A percentile compares a stretch with the other conserved stretches of the same genome.
Conservation (phyloP, 768 basidiomycete genomes). For the Mycena filopes region DNA sequence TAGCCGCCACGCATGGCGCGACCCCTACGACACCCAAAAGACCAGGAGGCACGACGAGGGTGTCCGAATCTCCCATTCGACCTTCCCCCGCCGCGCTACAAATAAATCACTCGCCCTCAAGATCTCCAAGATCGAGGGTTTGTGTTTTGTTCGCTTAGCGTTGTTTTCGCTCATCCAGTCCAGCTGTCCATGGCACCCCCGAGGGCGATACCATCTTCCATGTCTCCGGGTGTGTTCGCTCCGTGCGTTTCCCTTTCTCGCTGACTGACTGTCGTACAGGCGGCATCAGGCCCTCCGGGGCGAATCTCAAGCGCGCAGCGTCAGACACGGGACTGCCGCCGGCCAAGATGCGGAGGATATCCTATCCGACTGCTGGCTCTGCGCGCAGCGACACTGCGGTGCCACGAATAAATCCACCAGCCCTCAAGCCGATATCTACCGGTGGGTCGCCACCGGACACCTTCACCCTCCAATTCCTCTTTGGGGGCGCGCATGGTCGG, state of each 20-base stretch:
- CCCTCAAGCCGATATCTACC: not conserved
- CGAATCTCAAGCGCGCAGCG: not conserved
- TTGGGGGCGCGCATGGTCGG: conserved; percentile 9
- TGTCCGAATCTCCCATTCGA: not conserved
- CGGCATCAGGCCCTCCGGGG: not conserved
- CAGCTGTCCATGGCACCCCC: conserved; percentile 10
- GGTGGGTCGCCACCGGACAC: not conserved
- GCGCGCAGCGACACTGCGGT: too few species aligned
- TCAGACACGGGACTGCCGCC: conserved; percentile 8
- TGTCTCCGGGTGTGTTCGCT: not conserved
- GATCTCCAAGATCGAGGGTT: conserved; percentile 10
- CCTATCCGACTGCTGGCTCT: not conserved
- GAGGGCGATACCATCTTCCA: not conserved
- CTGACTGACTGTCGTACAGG: not conserved
- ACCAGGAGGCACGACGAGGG: not conserved
- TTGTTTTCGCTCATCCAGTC: not conserved
- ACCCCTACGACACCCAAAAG: not conserved
- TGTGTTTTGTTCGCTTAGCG: not conserved
- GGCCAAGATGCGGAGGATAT: conserved; percentile 5
- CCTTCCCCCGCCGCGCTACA: not conserved
- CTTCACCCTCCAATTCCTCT: conserved; percentile 14
- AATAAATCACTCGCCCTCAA: not conserved
- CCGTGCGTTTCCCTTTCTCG: not conserved
- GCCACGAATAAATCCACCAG: too few species aligned
- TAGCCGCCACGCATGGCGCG: not conserved